A percentile compares a stretch with the other conserved stretches of the same genome.
These are phyloP conservation scores for Medicago lupulina DNA, from an alignment of 306 rosid genomes.

Conservation along the genomic window DNA sequence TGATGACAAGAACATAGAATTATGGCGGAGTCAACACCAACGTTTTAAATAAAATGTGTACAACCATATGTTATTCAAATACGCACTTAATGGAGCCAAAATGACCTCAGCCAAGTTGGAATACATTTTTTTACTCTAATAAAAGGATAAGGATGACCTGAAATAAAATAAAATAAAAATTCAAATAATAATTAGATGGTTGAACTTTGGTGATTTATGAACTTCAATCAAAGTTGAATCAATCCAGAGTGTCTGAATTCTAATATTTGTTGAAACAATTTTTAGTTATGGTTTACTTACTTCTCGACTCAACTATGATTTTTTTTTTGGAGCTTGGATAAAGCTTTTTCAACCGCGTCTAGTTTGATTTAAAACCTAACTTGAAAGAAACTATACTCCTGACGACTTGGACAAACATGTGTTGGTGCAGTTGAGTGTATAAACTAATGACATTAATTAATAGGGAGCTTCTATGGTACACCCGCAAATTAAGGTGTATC, in stretches of 20 bases:
- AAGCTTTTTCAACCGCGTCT: background rate
- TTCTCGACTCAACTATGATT: no score
- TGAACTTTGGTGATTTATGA: background rate
- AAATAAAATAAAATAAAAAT: background rate
- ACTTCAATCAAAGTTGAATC: background rate
- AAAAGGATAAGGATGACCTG: conserved; percentile 13
- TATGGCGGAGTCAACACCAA: background rate
- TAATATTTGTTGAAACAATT: no score
- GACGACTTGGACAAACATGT: background rate
- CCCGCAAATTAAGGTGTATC: no score
- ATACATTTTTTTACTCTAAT: background rate
- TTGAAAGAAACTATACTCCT: background rate
- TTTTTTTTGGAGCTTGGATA: background rate
- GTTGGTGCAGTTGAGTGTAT: background rate
- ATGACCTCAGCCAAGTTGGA: background rate
- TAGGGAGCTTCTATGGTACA: no score
- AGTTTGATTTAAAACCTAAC: no score
- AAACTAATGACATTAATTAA: background rate
- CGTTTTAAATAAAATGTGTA: background rate
- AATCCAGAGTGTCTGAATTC: background rate
- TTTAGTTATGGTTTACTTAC: no score
- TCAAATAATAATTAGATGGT: background rate
- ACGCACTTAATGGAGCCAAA: background rate
- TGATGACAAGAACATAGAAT: background rate
- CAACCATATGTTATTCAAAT: background rate